Base-by-base conservation (phyloP, 345 rosid genomes). In the Euphorbia peplus region DNA sequence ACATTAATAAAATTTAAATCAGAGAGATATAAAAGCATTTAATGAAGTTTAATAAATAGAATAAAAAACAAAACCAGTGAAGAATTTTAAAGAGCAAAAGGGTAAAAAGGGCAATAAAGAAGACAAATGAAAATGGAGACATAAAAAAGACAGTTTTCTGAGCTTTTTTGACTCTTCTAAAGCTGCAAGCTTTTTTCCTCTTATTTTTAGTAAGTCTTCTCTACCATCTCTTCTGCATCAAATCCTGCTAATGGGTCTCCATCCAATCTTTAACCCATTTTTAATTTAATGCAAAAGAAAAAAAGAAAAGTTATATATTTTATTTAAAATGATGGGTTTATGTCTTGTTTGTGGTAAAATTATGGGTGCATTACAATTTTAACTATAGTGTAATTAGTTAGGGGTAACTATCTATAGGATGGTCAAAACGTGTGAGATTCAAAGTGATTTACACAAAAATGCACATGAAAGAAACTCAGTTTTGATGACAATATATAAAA, bases 181-280 rank as follows among this genome's bases (percentile, higher is more conserved):
- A 24, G 29, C 52, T 14, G 12, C 12, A 5, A 14, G 0, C 24
- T 3, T 39, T 67, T 10, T 37, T 3, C 13, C 8, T 66, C 18
- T 53, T 19, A 15, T 24, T 67, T 76, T 67, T 39, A 29, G 72
- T 54, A 70, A 67, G 46, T 47, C 26, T 24, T 44, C 24, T 48
- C 18, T 12, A 0, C 50, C 18, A 7, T 44, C 50, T 44, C 15
- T 44, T 44, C 50, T 44, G 50, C 50, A 44, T 5, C 50, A 7
- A 44, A 44, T 44, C 15, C 50, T 44, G 50, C 50, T 7, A 50
- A 18, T 18, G 54, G 54, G 54, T 50, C 54, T 50, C 54, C 54
- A 50, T 18, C 54, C 22, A 50, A 18, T 50, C 54, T 50, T 44
- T 50, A 50, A 50, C 11, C n/a, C 16, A 18, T 0, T 18, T 50